Percentiles rank a stretch among this genome's conserved stretches.
These are phyloP conservation scores for Grosmannia serpens DNA, from an alignment of 2,329 filamentous ascomycete species.

Conservation along the genomic window DNA sequence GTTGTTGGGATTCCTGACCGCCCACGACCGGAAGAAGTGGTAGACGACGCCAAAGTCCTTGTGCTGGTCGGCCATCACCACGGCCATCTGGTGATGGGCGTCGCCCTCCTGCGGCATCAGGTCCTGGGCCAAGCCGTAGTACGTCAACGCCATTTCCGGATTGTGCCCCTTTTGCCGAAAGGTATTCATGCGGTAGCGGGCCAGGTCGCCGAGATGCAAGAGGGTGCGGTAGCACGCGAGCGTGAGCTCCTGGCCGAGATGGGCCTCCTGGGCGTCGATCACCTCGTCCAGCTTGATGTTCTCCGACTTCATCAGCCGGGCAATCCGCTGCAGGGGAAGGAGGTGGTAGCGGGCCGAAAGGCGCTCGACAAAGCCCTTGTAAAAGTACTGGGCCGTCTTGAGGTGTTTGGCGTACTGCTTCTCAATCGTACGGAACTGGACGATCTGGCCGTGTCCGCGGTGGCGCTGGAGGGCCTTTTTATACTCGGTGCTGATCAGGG, in stretches of 20 bases:
- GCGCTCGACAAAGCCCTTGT: slow-evolving; percentile 72
- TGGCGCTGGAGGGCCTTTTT: slow-evolving; percentile 54
- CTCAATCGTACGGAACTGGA: slow-evolving; percentile 64
- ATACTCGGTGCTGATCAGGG: slow-evolving; percentile 67
- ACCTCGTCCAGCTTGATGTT: slow-evolving; percentile 14
- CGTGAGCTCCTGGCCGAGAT: slow-evolving; percentile 49
- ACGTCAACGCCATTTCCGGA: slow-evolving; percentile 70
- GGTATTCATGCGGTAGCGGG: slow-evolving; percentile 65
- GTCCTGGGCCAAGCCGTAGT: slow-evolving; percentile 71
- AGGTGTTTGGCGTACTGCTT: slow-evolving; percentile 77
- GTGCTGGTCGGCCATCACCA: slow-evolving; percentile 68
- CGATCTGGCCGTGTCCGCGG: slow-evolving; percentile 37
- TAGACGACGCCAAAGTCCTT: slow-evolving; percentile 73
- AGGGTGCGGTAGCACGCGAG: slow-evolving; percentile 72
- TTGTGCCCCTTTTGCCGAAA: slow-evolving; percentile 61
- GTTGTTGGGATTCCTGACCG: slow-evolving; percentile 62
- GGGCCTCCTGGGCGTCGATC: slow-evolving; percentile 31
- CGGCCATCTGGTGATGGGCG: slow-evolving; percentile 82
- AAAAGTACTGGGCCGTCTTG: slow-evolving; percentile 79
- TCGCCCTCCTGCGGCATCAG: slow-evolving; percentile 69
- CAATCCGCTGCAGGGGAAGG: slow-evolving; percentile 28
- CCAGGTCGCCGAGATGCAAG: slow-evolving; percentile 80
- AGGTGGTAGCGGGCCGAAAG: slow-evolving; percentile 49
- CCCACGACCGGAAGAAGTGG: slow-evolving; percentile 75
- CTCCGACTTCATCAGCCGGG: slow-evolving; percentile 28